These are phyloP conservation scores for Terana coerulea DNA, from an alignment of 768 basidiomycete species.

Conservation along the genomic window DNA sequence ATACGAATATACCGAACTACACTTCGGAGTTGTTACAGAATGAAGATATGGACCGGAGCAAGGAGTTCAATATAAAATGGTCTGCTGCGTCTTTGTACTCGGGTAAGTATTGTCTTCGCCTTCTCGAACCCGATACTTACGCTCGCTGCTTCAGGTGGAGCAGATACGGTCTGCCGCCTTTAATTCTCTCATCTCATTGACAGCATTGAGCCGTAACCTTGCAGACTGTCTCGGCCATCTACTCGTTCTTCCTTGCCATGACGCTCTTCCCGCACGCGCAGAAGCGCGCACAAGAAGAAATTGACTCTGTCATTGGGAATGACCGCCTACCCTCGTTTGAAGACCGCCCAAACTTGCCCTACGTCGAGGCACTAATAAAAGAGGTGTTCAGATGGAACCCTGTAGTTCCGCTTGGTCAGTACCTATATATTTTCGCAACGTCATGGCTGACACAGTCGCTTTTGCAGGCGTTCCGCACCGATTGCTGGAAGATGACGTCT, in stretches of 20 bases:
- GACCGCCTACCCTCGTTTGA: conserved; percentile 12
- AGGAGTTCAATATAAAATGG: conserved; percentile 66
- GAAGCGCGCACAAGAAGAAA: conserved; percentile 16
- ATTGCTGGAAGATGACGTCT: conserved; percentile 16
- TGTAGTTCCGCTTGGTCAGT: conserved; percentile 14
- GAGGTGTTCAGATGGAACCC: conserved; percentile 34
- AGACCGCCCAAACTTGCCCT: conserved; percentile 11
- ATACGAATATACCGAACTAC: conserved; percentile 56
- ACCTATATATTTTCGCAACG: conserved; percentile 14
- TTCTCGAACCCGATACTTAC: background rate
- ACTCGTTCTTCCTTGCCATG: conserved; percentile 15
- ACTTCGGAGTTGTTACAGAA: conserved; percentile 54
- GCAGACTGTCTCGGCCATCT: conserved; percentile 12
- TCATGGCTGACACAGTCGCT: background rate
- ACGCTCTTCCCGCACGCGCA: conserved; percentile 16
- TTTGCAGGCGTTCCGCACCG: conserved; percentile 18
- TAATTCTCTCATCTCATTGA: background rate
- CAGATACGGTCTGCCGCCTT: conserved; percentile 32
- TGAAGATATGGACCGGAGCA: conserved; percentile 45
- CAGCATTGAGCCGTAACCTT: background rate
- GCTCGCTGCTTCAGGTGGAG: conserved; percentile 32
- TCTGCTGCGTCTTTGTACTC: conserved; percentile 33
- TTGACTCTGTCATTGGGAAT: conserved; percentile 17
- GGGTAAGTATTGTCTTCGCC: conserved; percentile 7
- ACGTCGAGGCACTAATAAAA: conserved; percentile 19